Conservation (phyloP, 2,329 filamentous ascomycete genomes). For the Cyphellophora attinorum region DNA sequence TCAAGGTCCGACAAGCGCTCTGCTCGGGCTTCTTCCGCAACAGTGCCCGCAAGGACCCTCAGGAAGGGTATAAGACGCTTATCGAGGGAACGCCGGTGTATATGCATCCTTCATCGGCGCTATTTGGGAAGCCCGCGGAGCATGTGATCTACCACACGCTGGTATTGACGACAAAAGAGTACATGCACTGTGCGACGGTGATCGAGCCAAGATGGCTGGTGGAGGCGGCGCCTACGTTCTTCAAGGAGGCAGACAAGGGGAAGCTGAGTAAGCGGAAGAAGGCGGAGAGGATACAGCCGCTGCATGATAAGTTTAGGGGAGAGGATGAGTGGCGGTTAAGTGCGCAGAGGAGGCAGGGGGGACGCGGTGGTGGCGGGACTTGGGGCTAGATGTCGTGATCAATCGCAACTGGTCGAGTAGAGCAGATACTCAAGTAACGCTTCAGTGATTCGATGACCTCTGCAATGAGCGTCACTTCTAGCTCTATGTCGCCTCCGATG, state of each 20-base stretch:
- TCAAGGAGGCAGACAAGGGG: conserved; percentile 89
- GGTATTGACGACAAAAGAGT: conserved; percentile 63
- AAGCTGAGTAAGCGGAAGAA: conserved; percentile 81
- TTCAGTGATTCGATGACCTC: too few relatives aligned
- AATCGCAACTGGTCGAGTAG: too few relatives aligned
- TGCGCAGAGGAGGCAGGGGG: conserved; percentile 74
- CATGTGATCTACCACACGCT: conserved; percentile 81
- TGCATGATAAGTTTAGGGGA: conserved; percentile 85
- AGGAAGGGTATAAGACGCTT: conserved; percentile 95
- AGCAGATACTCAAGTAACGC: too few relatives aligned
- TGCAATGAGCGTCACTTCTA: too few relatives aligned
- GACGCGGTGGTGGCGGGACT: conserved; percentile 81
- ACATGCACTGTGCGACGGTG: conserved; percentile 88
- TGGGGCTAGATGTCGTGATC: conserved; percentile 67
- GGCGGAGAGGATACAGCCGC: conserved; percentile 85
- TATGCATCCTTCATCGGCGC: conserved; percentile 79
- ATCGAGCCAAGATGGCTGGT: conserved; percentile 95
- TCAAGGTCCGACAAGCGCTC: conserved; percentile 76
- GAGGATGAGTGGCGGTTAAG: conserved; percentile 94
- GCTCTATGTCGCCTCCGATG: too few relatives aligned
- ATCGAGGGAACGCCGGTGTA: conserved; percentile 93
- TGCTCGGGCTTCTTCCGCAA: conserved; percentile 96
- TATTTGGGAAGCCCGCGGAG: conserved; percentile 93
- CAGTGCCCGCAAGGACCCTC: conserved; percentile 84
- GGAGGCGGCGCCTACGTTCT: conserved; percentile 95